Conservation (phyloP, 345 rosid genomes). For the Physaria fendleri region DNA sequence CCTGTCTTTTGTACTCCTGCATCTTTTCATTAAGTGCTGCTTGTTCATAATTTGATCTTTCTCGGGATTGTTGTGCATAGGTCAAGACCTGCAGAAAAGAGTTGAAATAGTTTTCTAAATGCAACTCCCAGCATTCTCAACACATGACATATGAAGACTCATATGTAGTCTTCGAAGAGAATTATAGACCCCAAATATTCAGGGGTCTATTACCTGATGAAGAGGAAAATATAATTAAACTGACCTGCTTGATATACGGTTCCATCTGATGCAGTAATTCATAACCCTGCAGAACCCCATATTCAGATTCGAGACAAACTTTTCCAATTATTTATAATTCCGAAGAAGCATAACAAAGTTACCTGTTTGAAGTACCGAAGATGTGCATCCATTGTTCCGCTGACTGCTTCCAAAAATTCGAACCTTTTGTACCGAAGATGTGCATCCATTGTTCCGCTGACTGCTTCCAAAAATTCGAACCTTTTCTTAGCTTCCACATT, state of each 20-base stretch:
- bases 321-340: neutral
- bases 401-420: constrained; percentile 95
- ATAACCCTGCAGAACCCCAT: constrained; percentile 66
- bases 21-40: constrained; percentile 91
- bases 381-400: constrained; percentile 99
- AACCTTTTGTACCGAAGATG: constrained; percentile 97
- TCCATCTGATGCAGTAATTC: constrained; percentile 99
- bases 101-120: neutral
- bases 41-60: constrained; percentile 93
- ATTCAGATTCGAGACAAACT: constrained; percentile 21
- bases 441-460: constrained; percentile 99
- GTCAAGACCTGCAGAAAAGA: constrained; percentile 66
- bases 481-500: constrained; percentile 96
- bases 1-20: constrained; percentile 95
- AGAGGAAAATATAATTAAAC: neutral
- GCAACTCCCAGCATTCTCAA: neutral
- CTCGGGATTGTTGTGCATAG: constrained; percentile 94
- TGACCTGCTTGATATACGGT: constrained; percentile 92
- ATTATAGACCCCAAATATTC: neutral
- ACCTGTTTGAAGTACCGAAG: constrained; percentile 97
- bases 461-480: constrained; percentile 96
- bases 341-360: constrained; percentile 15
- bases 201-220: neutral
- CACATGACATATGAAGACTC: neutral
- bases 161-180: neutral